Base-by-base conservation (phyloP, 2,329 filamentous ascomycete species). In the Beauveria pseudobassiana region DNA sequence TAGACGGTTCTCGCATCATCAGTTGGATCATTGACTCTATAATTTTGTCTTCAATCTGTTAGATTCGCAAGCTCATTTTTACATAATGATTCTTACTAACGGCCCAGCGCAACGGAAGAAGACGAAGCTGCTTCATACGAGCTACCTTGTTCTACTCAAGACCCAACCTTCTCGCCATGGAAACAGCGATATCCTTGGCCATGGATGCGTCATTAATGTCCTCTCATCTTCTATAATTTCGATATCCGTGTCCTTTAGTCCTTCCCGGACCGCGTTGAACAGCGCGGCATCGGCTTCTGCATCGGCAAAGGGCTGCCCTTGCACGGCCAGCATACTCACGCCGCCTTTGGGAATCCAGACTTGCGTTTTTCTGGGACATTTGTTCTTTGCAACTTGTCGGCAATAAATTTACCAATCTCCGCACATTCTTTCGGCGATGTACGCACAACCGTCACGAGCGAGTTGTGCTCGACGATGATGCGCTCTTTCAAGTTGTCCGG, bases 381-480 rank as follows among this genome's bases (percentile, higher is more conserved):
- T 0, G 76, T 73, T 0, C 67, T 67, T 43, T 66, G 76, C 43
- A 89, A 71, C 68, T 86, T 86, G 12, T 70, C 67, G 1, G 77
- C 80, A 48, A 90, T 82, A 56, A 83, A 83, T 1, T 69, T 66
- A 1, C 82, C 86, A n/a, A 89, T 77, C 49, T 75, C 69, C 26
- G 62, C 65, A 63, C 81, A 83, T 68, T 90, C 87, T 1, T 81
- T 77, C n/a, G 71, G 67, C 0, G 77, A 84, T 0, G 87, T 87
- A 24, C 88, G 75, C 79, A 90, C 84, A 38, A 91, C 68, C 0
- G 87, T 90, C 0, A 89, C 82, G 0, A 80, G 78, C 0, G 85
- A 79, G 67, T 90, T 90, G 68, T 90, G 87, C 67, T 84, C 81
- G 65, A 82, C 80, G n/a, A 89, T 70, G 22, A 76, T 76, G 34